Evolutionary conservation across 805 yeast species (phyloP).

Genomic region (Diddensiella caesifluorescens): DNA sequence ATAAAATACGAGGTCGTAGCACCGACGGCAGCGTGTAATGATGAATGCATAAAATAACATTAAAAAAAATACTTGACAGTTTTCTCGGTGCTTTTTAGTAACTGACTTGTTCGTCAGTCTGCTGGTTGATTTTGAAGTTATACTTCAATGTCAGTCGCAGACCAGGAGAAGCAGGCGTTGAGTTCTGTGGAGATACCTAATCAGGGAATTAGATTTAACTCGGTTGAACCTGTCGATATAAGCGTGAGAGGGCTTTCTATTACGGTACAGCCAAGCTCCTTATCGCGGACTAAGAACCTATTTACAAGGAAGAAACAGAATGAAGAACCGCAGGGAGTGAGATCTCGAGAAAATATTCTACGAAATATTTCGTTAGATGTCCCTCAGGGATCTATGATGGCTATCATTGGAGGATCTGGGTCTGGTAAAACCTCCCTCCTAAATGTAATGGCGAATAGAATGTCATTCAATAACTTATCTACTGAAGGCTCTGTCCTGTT

Average conservation of each 20-base stretch:
- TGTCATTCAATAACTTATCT: slow-evolving; percentile 23
- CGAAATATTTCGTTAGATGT: slow-evolving; percentile 54
- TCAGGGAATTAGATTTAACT: background rate
- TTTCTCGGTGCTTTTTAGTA: too few species aligned
- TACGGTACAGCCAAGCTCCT: slow-evolving; percentile 5
- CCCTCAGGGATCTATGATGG: slow-evolving; percentile 58
- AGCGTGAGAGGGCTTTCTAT: slow-evolving; percentile 21
- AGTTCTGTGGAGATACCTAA: background rate
- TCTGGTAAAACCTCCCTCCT: slow-evolving; percentile 79
- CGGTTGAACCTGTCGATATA: slow-evolving; percentile 13
- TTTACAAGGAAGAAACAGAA: background rate
- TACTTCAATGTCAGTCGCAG: too few species aligned
- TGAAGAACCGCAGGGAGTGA: background rate
- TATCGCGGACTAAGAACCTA: background rate
- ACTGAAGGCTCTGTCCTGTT: slow-evolving; percentile 27
- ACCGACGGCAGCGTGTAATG: too few species aligned
- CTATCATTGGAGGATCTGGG: slow-evolving; percentile 85
- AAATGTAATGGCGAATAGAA: slow-evolving; percentile 41
- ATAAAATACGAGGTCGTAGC: too few species aligned
- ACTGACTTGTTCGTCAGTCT: too few species aligned
- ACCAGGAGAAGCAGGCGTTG: too few species aligned
- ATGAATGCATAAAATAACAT: too few species aligned
- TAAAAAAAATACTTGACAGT: too few species aligned
- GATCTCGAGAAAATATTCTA: slow-evolving; percentile 34
- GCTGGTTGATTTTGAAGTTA: too few species aligned